Base-by-base conservation (phyloP, 352 stramenopile genomes). In the Thalassiosira delicatula region DNA sequence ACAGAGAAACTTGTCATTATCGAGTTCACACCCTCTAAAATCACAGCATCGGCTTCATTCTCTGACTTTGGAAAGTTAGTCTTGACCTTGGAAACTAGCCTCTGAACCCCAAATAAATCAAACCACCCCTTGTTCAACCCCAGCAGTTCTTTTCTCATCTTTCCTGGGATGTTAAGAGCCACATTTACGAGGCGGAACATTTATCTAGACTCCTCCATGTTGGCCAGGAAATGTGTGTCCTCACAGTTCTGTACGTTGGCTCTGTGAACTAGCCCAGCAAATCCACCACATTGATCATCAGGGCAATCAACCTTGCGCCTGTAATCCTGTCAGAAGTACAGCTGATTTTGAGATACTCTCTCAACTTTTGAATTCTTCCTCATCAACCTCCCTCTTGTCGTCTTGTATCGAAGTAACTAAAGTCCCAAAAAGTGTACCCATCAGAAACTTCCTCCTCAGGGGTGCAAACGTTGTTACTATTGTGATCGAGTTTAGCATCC, bases 291-390 rank as follows among this genome's bases (percentile, higher is more conserved):
- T 32, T 54, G 9, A 30, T 46, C 44, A 46, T 33, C 7, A 23
- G 4, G n/a, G 40, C 32, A 35, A 23, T 49, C 30, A 11, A 0
- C 3, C 44, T 71, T 71, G 5, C 30, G 19, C 1, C 23, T 30
- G 27, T 71, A 71, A 27, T 61, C 61, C 25, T 71, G 63, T 8
- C n/a, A 71, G 27, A 71, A 71, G 23, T 51, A 71, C 21, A 60
- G 3, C 30, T 71, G 42, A 32, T 32, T 49, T 30, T 71, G 63
- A 27, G n/a, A 29, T 19, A 53, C 27, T 27, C 19, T 53, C 32
- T 67, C 33, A 44, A 23, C 46, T 23, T 23, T 12, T n/a, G n/a
- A n/a, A 49, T 49, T 17, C 17, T 49, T 49, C 17, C 8, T 49
- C 17, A 17, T 8, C 40, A 49, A 49, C 17, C 40, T 49, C 17